phyloP scores from a whole-genome alignment of 2,329 filamentous ascomycete genomes.

The Onygenales sp. region DNA sequence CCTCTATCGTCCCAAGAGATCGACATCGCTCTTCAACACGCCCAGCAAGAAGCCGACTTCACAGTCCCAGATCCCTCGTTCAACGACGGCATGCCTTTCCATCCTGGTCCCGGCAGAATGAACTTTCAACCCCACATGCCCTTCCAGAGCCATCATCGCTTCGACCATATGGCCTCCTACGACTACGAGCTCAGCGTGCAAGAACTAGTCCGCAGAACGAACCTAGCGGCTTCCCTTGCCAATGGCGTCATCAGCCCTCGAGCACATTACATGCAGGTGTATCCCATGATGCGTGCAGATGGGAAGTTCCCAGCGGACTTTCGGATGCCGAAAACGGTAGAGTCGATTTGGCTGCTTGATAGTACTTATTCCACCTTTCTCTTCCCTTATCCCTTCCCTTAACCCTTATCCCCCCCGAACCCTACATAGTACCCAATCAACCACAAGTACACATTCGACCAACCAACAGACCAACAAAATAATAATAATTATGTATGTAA shows the following conservation, averaged over 20 bases:
- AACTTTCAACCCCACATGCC: too few relatives aligned
- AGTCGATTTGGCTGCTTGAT: constrained; percentile 14
- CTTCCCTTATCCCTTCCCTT: background rate
- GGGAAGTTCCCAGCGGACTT: constrained; percentile 17
- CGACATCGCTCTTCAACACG: background rate
- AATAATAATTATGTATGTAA: background rate
- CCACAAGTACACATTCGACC: background rate
- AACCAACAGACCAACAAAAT: background rate
- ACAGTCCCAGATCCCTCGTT: background rate
- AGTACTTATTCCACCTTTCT: constrained; percentile 9
- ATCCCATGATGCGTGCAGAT: constrained; percentile 16
- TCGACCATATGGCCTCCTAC: background rate
- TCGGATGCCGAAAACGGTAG: constrained; percentile 13
- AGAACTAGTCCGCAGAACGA: constrained; percentile 13
- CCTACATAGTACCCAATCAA: too few relatives aligned
- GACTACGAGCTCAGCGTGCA: constrained; percentile 5
- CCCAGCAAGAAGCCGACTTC: background rate
- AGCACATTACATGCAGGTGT: constrained; percentile 13
- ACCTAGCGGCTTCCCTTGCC: constrained; percentile 14
- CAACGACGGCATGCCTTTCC: background rate
- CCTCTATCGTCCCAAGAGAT: background rate
- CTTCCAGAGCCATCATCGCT: background rate
- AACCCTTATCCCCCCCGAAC: background rate
- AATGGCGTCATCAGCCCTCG: constrained; percentile 14
- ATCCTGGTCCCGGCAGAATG: background rate